Evolutionary conservation across 2,329 filamentous ascomycete genomes (phyloP).

Genomic region (Trichoderma koningii): DNA sequence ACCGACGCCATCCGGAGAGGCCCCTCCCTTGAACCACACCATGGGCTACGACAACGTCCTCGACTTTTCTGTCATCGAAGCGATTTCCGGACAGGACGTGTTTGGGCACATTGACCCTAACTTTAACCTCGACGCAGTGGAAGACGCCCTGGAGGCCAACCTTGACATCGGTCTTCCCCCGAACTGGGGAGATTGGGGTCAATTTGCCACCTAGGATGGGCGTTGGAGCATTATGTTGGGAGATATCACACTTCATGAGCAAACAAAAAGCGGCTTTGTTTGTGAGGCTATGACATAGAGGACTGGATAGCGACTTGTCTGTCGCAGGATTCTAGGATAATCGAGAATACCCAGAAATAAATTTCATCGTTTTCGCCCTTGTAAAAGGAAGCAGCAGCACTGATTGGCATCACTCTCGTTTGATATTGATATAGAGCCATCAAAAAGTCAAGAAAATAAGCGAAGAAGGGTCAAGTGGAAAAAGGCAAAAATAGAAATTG

Average conservation of each 20-base stretch:
- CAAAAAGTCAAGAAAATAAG: too few species aligned
- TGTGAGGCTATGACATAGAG: too few species aligned
- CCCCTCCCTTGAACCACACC: constrained; percentile 34
- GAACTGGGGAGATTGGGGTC: constrained; percentile 53
- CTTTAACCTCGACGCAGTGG: constrained; percentile 56
- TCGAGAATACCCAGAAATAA: too few species aligned
- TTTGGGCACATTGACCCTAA: constrained; percentile 58
- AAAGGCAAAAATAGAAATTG: not conserved
- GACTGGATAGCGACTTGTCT: too few species aligned
- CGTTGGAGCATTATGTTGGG: too few species aligned
- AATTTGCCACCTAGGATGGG: constrained; percentile 37
- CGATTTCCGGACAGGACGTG: constrained; percentile 53
- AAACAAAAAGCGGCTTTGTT: too few species aligned
- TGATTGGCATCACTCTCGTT: too few species aligned
- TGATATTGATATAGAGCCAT: too few species aligned
- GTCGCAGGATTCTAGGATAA: too few species aligned
- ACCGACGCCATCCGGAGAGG: constrained; percentile 32
- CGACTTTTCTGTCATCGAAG: constrained; percentile 48
- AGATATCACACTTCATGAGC: too few species aligned
- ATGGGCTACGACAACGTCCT: constrained; percentile 40
- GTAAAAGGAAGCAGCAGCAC: too few species aligned
- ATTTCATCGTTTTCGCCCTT: too few species aligned
- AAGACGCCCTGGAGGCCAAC: constrained; percentile 57
- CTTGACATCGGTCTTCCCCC: constrained; percentile 56
- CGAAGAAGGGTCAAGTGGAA: not conserved